Evolutionary conservation across 2,329 filamentous ascomycete genomes (phyloP).

Genomic region (Coniochaeta ligniaria): DNA sequence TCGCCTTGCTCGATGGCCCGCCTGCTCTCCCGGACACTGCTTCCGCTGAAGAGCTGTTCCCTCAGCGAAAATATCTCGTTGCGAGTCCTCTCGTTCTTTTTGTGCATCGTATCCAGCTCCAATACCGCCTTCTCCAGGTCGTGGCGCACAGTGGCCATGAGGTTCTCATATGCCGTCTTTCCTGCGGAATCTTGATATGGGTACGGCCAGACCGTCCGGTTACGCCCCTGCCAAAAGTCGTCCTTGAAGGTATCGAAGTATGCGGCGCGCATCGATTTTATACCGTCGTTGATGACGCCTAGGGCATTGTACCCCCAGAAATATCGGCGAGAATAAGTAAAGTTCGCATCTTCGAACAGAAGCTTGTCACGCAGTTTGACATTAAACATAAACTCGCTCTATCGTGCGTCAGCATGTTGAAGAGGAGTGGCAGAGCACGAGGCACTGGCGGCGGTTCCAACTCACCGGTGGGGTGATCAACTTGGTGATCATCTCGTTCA

Average conservation of each 20-base stretch:
- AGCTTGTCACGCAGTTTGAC: constrained; percentile 46
- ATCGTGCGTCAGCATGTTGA: neutral
- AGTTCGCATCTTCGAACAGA: constrained; percentile 53
- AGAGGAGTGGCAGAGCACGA: neutral
- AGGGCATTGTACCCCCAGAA: constrained; percentile 58
- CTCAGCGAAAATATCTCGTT: constrained; percentile 49
- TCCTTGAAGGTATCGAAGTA: constrained; percentile 51
- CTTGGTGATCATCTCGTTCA: constrained; percentile 49
- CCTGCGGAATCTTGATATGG: constrained; percentile 33
- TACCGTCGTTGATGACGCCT: constrained; percentile 51
- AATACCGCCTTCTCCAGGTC: constrained; percentile 45
- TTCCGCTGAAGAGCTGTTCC: constrained; percentile 57
- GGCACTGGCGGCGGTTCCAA: no score
- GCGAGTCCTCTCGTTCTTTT: constrained; percentile 44
- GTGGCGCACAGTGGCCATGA: constrained; percentile 35
- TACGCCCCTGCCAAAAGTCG: constrained; percentile 49
- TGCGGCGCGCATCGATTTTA: constrained; percentile 49
- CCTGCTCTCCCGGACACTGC: constrained; percentile 53
- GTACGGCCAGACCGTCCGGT: constrained; percentile 46
- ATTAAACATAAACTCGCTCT: constrained; percentile 52
- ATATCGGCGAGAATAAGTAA: constrained; percentile 54
- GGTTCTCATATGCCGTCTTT: constrained; percentile 39
- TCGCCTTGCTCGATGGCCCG: constrained; percentile 57
- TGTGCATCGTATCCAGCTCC: constrained; percentile 37
- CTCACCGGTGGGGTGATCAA: constrained; percentile 50